Base-by-base conservation (phyloP, 208 protist genomes). In the Wallacemonas sp. region DNA sequence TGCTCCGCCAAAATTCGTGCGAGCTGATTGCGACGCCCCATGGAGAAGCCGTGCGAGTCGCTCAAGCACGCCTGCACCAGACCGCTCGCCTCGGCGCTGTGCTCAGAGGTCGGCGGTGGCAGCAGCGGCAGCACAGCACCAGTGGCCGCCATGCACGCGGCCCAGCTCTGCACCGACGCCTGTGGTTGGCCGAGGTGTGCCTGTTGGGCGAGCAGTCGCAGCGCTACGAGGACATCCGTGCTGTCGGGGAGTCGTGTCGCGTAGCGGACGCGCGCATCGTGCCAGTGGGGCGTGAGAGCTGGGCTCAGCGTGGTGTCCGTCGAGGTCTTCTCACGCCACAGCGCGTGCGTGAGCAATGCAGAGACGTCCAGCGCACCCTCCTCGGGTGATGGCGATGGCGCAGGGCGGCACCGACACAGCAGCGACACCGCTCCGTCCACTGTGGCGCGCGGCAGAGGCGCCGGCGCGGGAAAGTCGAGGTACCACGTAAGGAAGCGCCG, bases 61-160 rank as follows among this genome's bases (percentile, higher is more conserved):
- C 3, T 10, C 10, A 59, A 4, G 20, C 48, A 55, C 48, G 10
- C 25, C 5, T n/a, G 48, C 25, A 55, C 25, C 7, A 55, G 48
- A n/a, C n/a, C n/a, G n/a, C n/a, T n/a, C n/a, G n/a, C n/a, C n/a
- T n/a, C n/a, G n/a, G n/a, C n/a, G n/a, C n/a, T n/a, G n/a, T n/a
- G n/a, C n/a, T n/a, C n/a, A n/a, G n/a, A n/a, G n/a, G n/a, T n/a
- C n/a, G n/a, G n/a, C n/a, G n/a, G 7, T 33, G 63, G 41, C 3
- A 55, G 23, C 1, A 36, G 33, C 0, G 20, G 41, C 46, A 72
- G 50, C 23, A 64, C 54, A 14, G 49, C 57, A 4, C 66, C 72
- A 1, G 42, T 32, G 14, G 65, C 65, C 26, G 64, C 72, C 11
- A 77, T 14, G 28, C 72, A 67, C 26, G 28, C 41, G 11, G 65